Evolutionary conservation across 805 yeast genomes (phyloP), one percentile per base, ranked within the genome.

Genomic region (Myxozyma geophila): DNA sequence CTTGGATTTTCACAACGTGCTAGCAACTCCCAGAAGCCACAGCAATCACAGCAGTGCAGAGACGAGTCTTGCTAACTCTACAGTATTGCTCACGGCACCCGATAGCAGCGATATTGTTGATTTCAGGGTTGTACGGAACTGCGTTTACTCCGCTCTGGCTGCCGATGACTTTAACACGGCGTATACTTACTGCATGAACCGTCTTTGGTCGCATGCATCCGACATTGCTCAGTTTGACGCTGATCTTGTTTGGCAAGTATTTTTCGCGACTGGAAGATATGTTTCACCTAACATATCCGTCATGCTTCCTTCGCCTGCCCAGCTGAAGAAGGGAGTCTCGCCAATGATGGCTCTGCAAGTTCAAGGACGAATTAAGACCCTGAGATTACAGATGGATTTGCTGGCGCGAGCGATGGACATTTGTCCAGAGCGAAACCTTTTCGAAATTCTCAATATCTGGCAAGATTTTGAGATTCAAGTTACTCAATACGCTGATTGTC

Each of bases 221-320:
- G 56, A 66, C 36, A 60, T 67, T 47, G 39, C 71, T 36, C 53
- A 52, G 12, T 49, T 75, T 12, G 71, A 68, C 58, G 76, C 76
- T 17, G 75, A 79, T 54, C 52, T 71, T 15, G 72, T 78, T 7
- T 91, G 97, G 96, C 79, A 86, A 33, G 84, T 89, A 0, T 84
- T 88, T 65, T 87, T 86, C 70, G 96, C 90, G 70, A 86, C 88
- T 2, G 89, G 89, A 2, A 87, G 88, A 74, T 82, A 73, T 73
- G 71, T 75, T 39, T 79, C 84, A 19, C 83, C 84, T 7, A 74
- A 74, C 28, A 79, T 84, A 17, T 50, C 58, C 1, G 21, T 54
- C 2, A 21, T 48, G 35, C 39, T 51, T 19, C 64, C 67, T 19
- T 59, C 65, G 36, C 63, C 62, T 9, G 44, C 43, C 8, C 21